These are phyloP conservation scores for Selenicereus undatus DNA, from an alignment of 148 eudicot species.

Conservation along the genomic window DNA sequence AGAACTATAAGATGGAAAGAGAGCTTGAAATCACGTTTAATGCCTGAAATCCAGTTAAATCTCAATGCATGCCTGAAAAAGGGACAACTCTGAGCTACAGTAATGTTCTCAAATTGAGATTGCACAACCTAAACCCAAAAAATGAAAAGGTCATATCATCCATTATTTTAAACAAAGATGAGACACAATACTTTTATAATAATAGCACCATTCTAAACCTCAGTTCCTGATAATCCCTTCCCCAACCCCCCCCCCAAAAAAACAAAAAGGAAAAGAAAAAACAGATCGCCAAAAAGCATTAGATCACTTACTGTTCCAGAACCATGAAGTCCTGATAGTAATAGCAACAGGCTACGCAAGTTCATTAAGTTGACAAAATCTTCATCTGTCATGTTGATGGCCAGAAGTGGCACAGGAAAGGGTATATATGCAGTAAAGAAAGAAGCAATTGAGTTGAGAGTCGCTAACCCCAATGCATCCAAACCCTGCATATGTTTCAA, in stretches of 20 bases:
- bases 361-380: constrained; percentile 70
- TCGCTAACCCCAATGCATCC: constrained; percentile 82
- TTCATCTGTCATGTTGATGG: constrained; percentile 57
- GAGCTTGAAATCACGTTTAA: too few relatives aligned
- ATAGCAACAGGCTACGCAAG: constrained; percentile 55
- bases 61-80: too few relatives aligned
- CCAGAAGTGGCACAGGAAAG: constrained; percentile 36
- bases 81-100: too few relatives aligned
- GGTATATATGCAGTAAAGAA: constrained; percentile 37
- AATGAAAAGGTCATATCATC: too few relatives aligned
- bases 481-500: constrained; percentile 54
- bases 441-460: constrained; percentile 49
- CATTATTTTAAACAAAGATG: too few relatives aligned
- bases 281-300: neutral
- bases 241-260: neutral
- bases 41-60: too few relatives aligned
- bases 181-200: too few relatives aligned
- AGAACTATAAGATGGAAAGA: too few relatives aligned
- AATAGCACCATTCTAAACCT: too few relatives aligned
- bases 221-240: neutral
- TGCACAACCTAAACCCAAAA: too few relatives aligned
- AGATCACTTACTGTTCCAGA: constrained; percentile 25
- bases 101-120: too few relatives aligned
- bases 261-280: neutral
- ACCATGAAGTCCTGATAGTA: constrained; percentile 48